phyloP scores from a whole-genome alignment of 106 monocot species.

The Alisma plantagoaquatica region DNA sequence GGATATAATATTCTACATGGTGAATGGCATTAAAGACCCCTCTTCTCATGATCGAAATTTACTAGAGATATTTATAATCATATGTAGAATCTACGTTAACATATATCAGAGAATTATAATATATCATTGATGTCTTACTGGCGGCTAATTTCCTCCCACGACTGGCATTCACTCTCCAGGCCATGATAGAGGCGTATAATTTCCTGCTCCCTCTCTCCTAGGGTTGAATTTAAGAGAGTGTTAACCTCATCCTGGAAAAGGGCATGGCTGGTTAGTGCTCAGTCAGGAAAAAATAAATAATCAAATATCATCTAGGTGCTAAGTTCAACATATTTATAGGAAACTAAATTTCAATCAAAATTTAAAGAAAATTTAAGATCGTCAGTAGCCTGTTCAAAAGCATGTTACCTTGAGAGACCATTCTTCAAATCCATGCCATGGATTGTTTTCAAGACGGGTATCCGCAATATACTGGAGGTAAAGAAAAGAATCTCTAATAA shows the following conservation, averaged over 20 bases:
- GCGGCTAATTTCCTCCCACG: constrained; percentile 97
- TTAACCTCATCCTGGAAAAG: constrained; percentile 71
- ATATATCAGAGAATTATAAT: too few relatives aligned
- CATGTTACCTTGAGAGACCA: constrained; percentile 69
- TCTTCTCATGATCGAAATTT: not conserved
- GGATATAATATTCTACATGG: too few relatives aligned
- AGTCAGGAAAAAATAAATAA: not conserved
- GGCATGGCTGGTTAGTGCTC: not conserved
- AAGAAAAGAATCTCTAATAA: not conserved
- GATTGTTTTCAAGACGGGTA: constrained; percentile 70
- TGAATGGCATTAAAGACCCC: too few relatives aligned
- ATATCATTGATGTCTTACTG: too few relatives aligned
- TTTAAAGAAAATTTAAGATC: not conserved
- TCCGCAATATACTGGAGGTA: constrained; percentile 70
- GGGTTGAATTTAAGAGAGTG: constrained; percentile 45
- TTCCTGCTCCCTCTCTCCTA: constrained; percentile 68
- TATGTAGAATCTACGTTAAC: not conserved
- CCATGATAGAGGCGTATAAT: constrained; percentile 87
- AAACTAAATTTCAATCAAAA: not conserved
- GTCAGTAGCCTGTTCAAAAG: not conserved
- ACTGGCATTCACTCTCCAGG: constrained; percentile 43
- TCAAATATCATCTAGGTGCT: not conserved
- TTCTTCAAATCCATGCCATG: constrained; percentile 86
- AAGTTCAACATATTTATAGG: not conserved
- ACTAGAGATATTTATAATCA: not conserved